These are phyloP conservation scores for Leishmania martiniquensis DNA, from an alignment of 208 protist species.

Conservation along the genomic window DNA sequence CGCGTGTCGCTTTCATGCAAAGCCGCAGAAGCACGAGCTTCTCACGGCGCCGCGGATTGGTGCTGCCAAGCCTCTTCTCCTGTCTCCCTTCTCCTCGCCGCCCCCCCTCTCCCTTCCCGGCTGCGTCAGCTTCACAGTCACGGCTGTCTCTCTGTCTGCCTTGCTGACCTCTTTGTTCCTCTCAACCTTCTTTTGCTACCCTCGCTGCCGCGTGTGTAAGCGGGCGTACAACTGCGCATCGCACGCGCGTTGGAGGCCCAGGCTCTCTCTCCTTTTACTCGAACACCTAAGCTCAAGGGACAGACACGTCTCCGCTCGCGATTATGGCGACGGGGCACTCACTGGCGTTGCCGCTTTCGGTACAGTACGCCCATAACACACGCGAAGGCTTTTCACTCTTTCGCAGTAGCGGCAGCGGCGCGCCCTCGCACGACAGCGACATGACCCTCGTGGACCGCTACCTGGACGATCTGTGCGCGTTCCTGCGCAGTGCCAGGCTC, in stretches of 20 bases:
- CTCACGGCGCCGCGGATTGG: background rate
- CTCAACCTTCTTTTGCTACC: background rate
- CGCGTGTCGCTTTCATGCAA: background rate
- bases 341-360: slow-evolving; percentile 69
- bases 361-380: slow-evolving; percentile 28
- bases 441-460: slow-evolving; percentile 63
- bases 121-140: background rate
- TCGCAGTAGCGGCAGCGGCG: slow-evolving; percentile 1
- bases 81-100: background rate
- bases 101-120: background rate
- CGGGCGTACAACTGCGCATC: background rate
- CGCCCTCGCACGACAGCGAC: slow-evolving; percentile 17
- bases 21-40: background rate
- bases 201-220: background rate
- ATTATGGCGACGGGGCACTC: slow-evolving; percentile 38
- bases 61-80: background rate
- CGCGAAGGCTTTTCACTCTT: slow-evolving; percentile 49
- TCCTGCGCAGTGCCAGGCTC: slow-evolving; percentile 60
- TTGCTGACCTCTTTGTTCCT: background rate
- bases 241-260: background rate
- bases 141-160: background rate
- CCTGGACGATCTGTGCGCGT: slow-evolving; percentile 65
- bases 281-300: background rate
- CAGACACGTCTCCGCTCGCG: background rate
- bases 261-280: background rate